Evolutionary conservation across 129 eudicot species (phyloP).

Genomic region (Daucus carota): DH1_v3.0 NC_030382.2:30978501-30979000

Average conservation of each 20-base stretch:
- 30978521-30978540: conserved; percentile 56
- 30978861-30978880: too few relatives aligned
- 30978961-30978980: conserved; percentile 21
- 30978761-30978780: conserved; percentile 66
- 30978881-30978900: too few relatives aligned
- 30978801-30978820: neutral
- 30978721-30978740: conserved; percentile 33
- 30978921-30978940: conserved; percentile 18
- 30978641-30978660: conserved; percentile 50
- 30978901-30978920: conserved; percentile 9
- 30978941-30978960: conserved; percentile 18
- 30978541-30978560: conserved; percentile 10
- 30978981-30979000: conserved; percentile 10
- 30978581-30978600: conserved; percentile 15
- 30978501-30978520: conserved; percentile 35
- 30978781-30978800: neutral
- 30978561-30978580: conserved; percentile 19
- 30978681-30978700: conserved; percentile 64
- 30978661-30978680: conserved; percentile 85
- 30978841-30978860: too few relatives aligned
- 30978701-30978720: conserved; percentile 37
- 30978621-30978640: conserved; percentile 61
- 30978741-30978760: conserved; percentile 39
- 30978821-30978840: too few relatives aligned
- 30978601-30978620: conserved; percentile 18